A percentile compares a stretch with the other conserved stretches of the same genome.
These are phyloP conservation scores for Boletellus ananas DNA, from an alignment of 768 basidiomycete species.

Conservation along the genomic window DNA sequence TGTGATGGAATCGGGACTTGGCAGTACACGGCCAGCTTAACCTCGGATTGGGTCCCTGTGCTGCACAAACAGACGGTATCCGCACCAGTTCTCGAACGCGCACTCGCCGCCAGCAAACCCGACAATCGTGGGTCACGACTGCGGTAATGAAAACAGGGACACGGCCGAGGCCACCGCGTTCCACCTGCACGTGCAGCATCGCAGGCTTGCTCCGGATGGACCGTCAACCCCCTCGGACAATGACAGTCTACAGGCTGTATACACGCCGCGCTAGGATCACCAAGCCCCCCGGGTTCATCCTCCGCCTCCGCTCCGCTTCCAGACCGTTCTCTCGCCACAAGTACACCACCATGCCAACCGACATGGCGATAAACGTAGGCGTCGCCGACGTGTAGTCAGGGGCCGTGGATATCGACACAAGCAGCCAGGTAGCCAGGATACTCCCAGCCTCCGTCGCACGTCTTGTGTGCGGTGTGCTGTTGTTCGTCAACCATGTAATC, in stretches of 20 bases:
- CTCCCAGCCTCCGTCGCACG: conserved; percentile 60
- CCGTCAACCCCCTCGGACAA: no score
- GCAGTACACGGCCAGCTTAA: no score
- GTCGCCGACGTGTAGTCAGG: conserved; percentile 52
- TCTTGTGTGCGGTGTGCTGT: conserved; percentile 51
- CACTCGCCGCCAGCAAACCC: no score
- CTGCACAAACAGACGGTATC: no score
- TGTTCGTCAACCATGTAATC: conserved; percentile 62
- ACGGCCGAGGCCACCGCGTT: no score
- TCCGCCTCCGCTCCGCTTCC: conserved; percentile 39
- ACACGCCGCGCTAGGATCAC: conserved; percentile 56
- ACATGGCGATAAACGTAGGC: conserved; percentile 33
- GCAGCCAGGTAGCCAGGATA: conserved; percentile 59
- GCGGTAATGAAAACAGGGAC: no score
- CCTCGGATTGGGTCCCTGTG: no score
- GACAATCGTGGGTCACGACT: no score
- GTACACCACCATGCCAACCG: conserved; percentile 39
- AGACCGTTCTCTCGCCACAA: conserved; percentile 42
- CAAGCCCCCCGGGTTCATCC: conserved; percentile 37
- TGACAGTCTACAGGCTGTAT: conserved; percentile 39
- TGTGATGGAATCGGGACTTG: no score
- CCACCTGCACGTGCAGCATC: no score
- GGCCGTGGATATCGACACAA: conserved; percentile 46
- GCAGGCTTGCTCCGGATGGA: no score
- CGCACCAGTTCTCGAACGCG: no score